Conservation (phyloP, 768 basidiomycete species). For the Kwoniella newhampshirensis region DNA sequence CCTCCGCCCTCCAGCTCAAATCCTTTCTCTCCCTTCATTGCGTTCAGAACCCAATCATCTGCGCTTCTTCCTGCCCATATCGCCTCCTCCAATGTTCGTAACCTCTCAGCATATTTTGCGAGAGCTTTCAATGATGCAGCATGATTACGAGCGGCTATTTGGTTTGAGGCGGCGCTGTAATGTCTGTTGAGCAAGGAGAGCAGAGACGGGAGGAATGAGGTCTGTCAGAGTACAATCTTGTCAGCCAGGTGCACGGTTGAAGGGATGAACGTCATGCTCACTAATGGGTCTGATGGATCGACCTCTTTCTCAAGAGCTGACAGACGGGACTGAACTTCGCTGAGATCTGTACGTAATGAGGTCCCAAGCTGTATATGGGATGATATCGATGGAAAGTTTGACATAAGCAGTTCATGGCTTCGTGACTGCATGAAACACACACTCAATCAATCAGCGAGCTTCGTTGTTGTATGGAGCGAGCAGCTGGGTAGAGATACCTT, state of each 20-base stretch:
- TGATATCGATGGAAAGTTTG: slow-evolving; percentile 55
- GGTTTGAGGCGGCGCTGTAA: slow-evolving; percentile 26
- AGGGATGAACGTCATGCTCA: slow-evolving; percentile 12
- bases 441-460: slow-evolving; percentile 3
- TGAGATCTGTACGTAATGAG: slow-evolving; percentile 64
- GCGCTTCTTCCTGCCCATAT: slow-evolving; percentile 38
- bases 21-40: slow-evolving; percentile 18
- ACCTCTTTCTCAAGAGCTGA: slow-evolving; percentile 62
- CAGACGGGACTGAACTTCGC: slow-evolving; percentile 64
- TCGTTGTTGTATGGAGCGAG: not conserved
- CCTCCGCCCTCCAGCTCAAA: slow-evolving; percentile 11
- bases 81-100: slow-evolving; percentile 34
- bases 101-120: slow-evolving; percentile 12
- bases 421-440: slow-evolving; percentile 14
- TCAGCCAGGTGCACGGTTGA: not conserved
- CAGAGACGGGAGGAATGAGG: slow-evolving; percentile 42
- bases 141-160: slow-evolving; percentile 19
- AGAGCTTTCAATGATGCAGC: slow-evolving; percentile 22
- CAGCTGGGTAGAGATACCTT: slow-evolving; percentile 59
- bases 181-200: slow-evolving; percentile 25
- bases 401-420: slow-evolving; percentile 33
- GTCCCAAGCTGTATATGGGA: slow-evolving; percentile 71
- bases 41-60: slow-evolving; percentile 36
- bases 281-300: slow-evolving; percentile 24
- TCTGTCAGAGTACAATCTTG: slow-evolving; percentile 14